These are phyloP conservation scores for Meredithiella fracta DNA, from an alignment of 2,329 filamentous ascomycete genomes.

Conservation along the genomic window DNA sequence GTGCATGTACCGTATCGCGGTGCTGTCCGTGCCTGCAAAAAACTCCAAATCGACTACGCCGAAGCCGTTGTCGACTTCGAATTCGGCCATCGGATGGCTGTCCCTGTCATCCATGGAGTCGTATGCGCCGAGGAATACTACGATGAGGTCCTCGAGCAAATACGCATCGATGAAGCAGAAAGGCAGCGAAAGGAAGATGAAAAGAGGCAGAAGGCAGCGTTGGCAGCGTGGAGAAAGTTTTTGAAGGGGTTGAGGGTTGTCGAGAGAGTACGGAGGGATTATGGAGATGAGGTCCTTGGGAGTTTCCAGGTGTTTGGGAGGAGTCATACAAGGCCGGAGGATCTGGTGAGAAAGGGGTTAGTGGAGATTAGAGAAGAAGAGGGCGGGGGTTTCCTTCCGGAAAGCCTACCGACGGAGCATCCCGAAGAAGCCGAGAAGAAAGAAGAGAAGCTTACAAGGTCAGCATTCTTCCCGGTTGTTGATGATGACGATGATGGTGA, in stretches of 20 bases:
- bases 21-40: constrained; percentile 64
- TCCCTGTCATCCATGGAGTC: constrained; percentile 79
- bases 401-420: constrained; percentile 36
- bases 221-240: constrained; percentile 74
- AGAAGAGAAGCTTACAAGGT: constrained; percentile 16
- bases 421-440: constrained; percentile 21
- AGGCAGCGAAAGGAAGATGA: constrained; percentile 63
- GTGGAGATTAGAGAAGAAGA: constrained; percentile 4
- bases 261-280: constrained; percentile 59
- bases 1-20: constrained; percentile 69
- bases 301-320: constrained; percentile 12
- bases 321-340: constrained; percentile 9
- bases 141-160: constrained; percentile 57
- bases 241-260: constrained; percentile 71
- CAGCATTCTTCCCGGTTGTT: constrained; percentile 32
- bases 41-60: constrained; percentile 71
- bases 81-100: constrained; percentile 85
- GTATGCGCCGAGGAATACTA: constrained; percentile 73
- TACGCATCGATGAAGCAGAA: constrained; percentile 62
- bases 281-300: constrained; percentile 48
- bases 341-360: constrained; percentile 14
- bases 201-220: constrained; percentile 57
- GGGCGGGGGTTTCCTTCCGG: constrained; percentile 44
- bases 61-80: constrained; percentile 95
- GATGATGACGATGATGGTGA: constrained; percentile 26